These are phyloP conservation scores for Akebia trifoliata DNA, from an alignment of 164 flowering plant species.

Conservation along the genomic window DNA sequence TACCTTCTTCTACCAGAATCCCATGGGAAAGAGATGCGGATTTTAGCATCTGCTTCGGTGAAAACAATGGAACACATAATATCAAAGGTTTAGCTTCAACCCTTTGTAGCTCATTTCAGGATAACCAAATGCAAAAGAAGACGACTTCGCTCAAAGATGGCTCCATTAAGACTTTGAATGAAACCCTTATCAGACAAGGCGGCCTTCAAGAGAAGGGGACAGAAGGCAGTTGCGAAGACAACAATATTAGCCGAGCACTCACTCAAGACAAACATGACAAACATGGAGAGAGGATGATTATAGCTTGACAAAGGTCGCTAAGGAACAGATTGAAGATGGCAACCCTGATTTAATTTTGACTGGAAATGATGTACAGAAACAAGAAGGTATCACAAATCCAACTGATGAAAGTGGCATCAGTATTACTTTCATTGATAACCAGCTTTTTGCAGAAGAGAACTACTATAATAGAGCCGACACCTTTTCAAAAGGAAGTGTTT, in stretches of 20 bases:
- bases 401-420: background rate
- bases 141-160: background rate
- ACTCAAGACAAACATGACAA: no score
- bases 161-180: slow-evolving; percentile 2
- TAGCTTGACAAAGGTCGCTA: background rate
- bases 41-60: background rate
- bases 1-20: slow-evolving; percentile 11
- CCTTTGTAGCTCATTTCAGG: slow-evolving; percentile 6
- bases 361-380: background rate
- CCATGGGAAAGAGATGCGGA: slow-evolving; percentile 7
- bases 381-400: background rate
- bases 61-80: slow-evolving; percentile 13
- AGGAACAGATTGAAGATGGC: background rate
- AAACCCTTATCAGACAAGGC: slow-evolving; percentile 4
- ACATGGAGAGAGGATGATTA: background rate
- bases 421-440: background rate
- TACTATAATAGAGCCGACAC: slow-evolving; percentile 6
- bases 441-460: background rate
- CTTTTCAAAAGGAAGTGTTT: slow-evolving; percentile 5
- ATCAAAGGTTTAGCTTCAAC: slow-evolving; percentile 5
- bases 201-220: slow-evolving; percentile 4
- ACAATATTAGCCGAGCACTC: background rate
- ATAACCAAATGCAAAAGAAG: background rate
- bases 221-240: slow-evolving; percentile 2
- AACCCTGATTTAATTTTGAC: background rate